A percentile compares a stretch with the other conserved stretches of the same genome.
Conservation (phyloP, 78 protist species). For the Anaeramoeba flamelloides region DNA sequence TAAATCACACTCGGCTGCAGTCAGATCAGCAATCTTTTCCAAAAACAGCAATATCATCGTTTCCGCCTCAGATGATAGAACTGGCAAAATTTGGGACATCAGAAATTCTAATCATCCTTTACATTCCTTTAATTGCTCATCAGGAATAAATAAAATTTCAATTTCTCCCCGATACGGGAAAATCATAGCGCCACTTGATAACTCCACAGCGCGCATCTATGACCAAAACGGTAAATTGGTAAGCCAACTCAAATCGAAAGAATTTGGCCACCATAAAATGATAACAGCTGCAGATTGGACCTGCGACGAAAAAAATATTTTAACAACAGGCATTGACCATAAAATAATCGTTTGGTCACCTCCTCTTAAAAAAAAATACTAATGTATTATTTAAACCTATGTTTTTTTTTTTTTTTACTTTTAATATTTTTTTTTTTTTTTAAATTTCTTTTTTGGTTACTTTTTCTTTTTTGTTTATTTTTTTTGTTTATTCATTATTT, state of each 20-base stretch:
- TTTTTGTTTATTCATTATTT: too few relatives aligned
- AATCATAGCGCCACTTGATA: not conserved
- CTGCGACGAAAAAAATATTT: not conserved
- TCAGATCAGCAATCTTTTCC: not conserved
- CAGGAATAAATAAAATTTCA: not conserved
- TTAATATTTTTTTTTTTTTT: too few relatives aligned
- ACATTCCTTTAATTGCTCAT: not conserved
- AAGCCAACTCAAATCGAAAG: not conserved
- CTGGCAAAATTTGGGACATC: not conserved
- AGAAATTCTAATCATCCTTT: not conserved
- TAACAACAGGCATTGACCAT: not conserved
- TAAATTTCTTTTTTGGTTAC: too few relatives aligned
- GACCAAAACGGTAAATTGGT: not conserved
- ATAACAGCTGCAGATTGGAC: not conserved
- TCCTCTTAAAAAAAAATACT: too few relatives aligned
- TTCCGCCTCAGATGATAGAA: not conserved
- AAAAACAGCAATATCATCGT: not conserved
- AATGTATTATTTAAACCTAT: too few relatives aligned
- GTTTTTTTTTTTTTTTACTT: too few relatives aligned
- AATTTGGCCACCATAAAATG: not conserved
- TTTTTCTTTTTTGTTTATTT: too few relatives aligned
- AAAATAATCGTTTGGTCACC: not conserved
- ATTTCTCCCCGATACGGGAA: not conserved
- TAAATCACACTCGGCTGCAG: too few relatives aligned
- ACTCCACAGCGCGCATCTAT: not conserved